Conservation (phyloP, 2,329 filamentous ascomycete genomes). For the Ascochyta koolunga region DNA sequence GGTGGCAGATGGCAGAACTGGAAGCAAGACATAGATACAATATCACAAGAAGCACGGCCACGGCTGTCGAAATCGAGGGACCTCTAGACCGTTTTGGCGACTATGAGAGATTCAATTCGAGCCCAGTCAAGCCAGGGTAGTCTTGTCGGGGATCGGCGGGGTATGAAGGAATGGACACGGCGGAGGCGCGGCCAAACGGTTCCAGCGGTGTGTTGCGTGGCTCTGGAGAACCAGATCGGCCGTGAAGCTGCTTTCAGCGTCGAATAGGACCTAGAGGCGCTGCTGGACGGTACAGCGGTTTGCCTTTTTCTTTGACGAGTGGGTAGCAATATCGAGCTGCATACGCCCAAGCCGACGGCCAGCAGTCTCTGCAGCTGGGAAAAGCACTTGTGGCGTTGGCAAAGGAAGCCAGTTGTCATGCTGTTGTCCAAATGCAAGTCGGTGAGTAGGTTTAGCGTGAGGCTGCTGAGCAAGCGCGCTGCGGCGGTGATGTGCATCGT, state of each 20-base stretch:
- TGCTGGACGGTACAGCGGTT: constrained; percentile 1
- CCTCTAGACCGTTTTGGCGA: constrained; percentile 7
- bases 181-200: constrained; percentile 4
- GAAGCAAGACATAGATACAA: constrained; percentile 3
- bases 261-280: constrained; percentile 6
- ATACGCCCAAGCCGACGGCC: constrained; percentile 2
- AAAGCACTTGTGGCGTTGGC: neutral
- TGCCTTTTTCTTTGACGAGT: constrained; percentile 8
- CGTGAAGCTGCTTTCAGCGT: constrained; percentile 11
- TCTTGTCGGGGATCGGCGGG: constrained; percentile 2
- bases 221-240: constrained; percentile 7
- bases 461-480: constrained; percentile 21
- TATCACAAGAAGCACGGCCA: constrained; percentile 2
- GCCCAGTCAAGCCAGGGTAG: constrained; percentile 6
- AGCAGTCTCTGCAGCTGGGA: constrained; percentile 2
- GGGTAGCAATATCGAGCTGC: neutral
- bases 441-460: constrained; percentile 10
- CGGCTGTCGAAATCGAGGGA: constrained; percentile 1
- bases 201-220: constrained; percentile 15
- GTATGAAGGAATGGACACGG: constrained; percentile 8
- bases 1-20: neutral
- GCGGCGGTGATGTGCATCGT: constrained; percentile 7
- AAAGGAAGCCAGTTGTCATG: constrained; percentile 8
- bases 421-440: neutral
- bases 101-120: neutral